phyloP scores from a whole-genome alignment of 305 asterid genomes.

The Solanum hybrid region DNA sequence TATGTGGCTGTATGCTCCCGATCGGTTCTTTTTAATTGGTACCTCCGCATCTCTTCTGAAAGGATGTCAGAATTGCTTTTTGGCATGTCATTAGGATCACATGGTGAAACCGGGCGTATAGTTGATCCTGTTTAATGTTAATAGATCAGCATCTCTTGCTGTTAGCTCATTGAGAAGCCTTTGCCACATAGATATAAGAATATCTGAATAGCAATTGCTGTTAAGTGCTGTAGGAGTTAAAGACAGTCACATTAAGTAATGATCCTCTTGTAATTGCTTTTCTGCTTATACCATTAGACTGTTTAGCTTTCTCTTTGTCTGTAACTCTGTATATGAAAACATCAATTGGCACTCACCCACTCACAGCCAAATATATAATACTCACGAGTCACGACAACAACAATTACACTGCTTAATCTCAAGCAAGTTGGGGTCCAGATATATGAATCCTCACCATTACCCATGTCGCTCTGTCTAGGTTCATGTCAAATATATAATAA shows the following conservation, averaged over 20 bases:
- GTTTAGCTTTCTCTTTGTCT: background rate
- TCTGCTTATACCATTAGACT: background rate
- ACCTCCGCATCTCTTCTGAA: background rate
- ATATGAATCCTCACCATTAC: background rate
- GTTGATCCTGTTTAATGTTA: background rate
- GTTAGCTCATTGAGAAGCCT: background rate
- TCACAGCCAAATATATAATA: background rate
- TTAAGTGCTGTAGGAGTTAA: background rate
- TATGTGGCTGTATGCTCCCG: background rate
- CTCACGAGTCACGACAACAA: background rate
- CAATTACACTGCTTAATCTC: background rate
- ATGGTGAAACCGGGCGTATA: background rate
- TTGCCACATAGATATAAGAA: background rate
- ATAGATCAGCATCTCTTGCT: background rate
- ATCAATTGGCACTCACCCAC: background rate
- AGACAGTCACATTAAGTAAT: background rate
- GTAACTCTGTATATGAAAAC: background rate
- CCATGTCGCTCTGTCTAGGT: background rate
- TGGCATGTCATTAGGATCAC: background rate
- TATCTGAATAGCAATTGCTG: background rate
- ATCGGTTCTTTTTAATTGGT: background rate
- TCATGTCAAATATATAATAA: background rate
- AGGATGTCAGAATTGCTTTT: background rate
- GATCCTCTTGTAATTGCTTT: background rate
- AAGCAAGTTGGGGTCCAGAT: background rate